Evolutionary conservation across 164 flowering plant species (phyloP), one percentile per base, ranked within the genome.

Genomic region (Warburgia ugandensis): DNA sequence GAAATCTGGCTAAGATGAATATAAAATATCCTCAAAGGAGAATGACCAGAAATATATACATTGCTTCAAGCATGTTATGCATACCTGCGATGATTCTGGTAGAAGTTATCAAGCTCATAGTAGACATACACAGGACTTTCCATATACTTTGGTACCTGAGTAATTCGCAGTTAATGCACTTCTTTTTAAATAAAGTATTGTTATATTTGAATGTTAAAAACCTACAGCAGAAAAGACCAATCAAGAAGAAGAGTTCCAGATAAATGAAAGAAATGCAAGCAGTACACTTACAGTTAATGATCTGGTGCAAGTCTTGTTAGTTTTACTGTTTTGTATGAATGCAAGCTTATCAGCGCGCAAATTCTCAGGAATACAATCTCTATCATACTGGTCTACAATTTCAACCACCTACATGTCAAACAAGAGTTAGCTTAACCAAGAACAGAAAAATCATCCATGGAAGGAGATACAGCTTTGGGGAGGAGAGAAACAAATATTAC

Each of bases 71-170:
- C 7, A 32, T 37, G 35, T 10, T 17, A 9, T 27, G 49, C 64
- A 9, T 70, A 85, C 95, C 95, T 64, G 26, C 95, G 87, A 65
- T 86, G 95, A 47, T 86, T 86, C 68, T 86, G 95, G 57, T 80
- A 83, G 67, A 78, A 86, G 60, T 80, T 72, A 45, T 78, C 80
- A 45, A 86, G 87, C 59, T 86, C 75, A 49, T 86, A 86, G 61
- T 86, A 86, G 32, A 86, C 57, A 54, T 55, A 86, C 14, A 86
- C 67, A 12, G 95, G 95, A 48, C 69, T 56, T 55, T 68, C 73
- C 90, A 86, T 83, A 23, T 48, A 57, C 64, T 76, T 86, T 12
- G 78, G 72, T 23, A 80, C 79, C 94, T 85, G 79, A 37, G 63
- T 61, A 52, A 21, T 37, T 4, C 31, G 16, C 9, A 38, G 29